Evolutionary conservation across 257 asterid species (phyloP).

Genomic region (Perilla frutescens): DNA sequence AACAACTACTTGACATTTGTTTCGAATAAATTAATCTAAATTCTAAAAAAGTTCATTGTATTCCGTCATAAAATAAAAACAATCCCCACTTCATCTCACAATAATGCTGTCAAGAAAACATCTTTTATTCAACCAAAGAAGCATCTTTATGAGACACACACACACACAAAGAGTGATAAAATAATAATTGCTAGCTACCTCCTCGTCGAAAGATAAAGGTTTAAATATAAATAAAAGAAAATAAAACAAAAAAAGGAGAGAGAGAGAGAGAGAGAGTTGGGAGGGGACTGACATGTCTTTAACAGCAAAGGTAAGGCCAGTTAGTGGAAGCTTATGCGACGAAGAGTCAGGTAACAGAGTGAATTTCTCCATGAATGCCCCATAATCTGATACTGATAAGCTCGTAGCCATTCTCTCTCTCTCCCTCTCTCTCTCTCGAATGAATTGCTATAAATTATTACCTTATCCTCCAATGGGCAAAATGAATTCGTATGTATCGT

Average conservation of each 20-base stretch:
- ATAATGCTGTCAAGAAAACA: constrained; percentile 3
- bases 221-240: background rate
- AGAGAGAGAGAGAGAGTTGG: constrained; percentile 6
- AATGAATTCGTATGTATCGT: background rate
- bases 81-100: constrained; percentile 5
- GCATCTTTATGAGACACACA: background rate
- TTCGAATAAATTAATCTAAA: background rate
- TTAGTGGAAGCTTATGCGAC: constrained; percentile 54
- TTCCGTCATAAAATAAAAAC: background rate
- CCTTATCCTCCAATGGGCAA: constrained; percentile 23
- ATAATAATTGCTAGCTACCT: constrained; percentile 7
- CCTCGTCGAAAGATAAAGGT: background rate
- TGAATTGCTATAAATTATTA: background rate
- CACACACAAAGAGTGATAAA: background rate
- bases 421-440: constrained; percentile 8
- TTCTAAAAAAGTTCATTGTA: background rate
- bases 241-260: background rate
- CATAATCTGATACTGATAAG: constrained; percentile 47
- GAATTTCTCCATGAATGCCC: constrained; percentile 80
- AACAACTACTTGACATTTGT: background rate
- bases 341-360: constrained; percentile 49
- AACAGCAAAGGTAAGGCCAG: constrained; percentile 78
- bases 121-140: background rate
- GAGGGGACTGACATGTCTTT: constrained; percentile 72
- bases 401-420: constrained; percentile 52